A percentile compares a stretch with the other conserved stretches of the same genome.
phyloP scores from a whole-genome alignment of 192 early-diverging fungal genomes.

The Backusella luteola region DNA sequence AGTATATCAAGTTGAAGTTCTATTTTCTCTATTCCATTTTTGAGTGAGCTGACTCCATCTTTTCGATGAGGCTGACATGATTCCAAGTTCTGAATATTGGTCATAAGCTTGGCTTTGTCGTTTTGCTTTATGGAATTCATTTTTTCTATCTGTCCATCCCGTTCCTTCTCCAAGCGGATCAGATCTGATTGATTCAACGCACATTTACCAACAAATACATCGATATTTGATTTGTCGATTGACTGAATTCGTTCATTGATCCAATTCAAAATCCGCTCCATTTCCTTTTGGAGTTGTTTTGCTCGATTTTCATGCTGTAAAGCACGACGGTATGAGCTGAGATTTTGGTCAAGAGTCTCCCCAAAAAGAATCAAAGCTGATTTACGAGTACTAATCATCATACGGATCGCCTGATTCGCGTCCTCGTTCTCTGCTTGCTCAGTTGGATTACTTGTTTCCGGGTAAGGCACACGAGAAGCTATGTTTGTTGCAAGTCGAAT shows the following conservation, averaged over 20 bases:
- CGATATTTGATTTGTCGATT: not conserved
- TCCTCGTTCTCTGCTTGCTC: slow-evolving; percentile 21
- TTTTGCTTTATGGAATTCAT: slow-evolving; percentile 9
- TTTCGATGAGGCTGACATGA: not conserved
- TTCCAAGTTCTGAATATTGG: slow-evolving; percentile 13
- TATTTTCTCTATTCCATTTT: not conserved
- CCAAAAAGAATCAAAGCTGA: slow-evolving; percentile 27
- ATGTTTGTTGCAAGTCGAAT: slow-evolving; percentile 24
- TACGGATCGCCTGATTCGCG: slow-evolving; percentile 24
- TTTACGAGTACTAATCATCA: slow-evolving; percentile 12
- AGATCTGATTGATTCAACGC: slow-evolving; percentile 18
- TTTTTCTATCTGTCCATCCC: slow-evolving; percentile 12
- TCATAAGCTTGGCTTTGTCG: slow-evolving; percentile 16
- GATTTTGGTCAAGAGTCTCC: slow-evolving; percentile 27
- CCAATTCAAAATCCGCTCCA: slow-evolving; percentile 13
- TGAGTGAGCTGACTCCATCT: not conserved
- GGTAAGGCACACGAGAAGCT: slow-evolving; percentile 23
- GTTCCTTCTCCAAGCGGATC: slow-evolving; percentile 16
- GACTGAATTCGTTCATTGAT: slow-evolving; percentile 11
- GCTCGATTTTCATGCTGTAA: slow-evolving; percentile 22
- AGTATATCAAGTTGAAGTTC: not conserved
- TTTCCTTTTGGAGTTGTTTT: slow-evolving; percentile 19
- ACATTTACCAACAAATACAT: slow-evolving; percentile 10
- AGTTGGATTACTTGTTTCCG: slow-evolving; percentile 1
- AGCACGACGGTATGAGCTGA: slow-evolving; percentile 22